phyloP scores from a whole-genome alignment of 2,329 filamentous ascomycete genomes.

The Diaporthe helianthi region DNA sequence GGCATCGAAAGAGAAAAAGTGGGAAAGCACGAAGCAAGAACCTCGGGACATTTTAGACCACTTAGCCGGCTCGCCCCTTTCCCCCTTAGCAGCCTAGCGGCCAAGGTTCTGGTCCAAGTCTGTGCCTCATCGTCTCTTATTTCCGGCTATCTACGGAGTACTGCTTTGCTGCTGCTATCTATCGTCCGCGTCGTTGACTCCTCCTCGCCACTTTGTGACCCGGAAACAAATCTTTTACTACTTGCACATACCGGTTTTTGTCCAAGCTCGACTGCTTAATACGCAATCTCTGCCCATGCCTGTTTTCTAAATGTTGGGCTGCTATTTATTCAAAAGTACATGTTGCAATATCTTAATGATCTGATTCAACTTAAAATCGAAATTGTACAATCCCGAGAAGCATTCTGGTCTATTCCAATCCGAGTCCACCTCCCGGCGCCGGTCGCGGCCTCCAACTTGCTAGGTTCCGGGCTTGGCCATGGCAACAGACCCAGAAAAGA shows the following conservation, averaged over 20 bases:
- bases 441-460: slow-evolving; percentile 8
- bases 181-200: neutral
- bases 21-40: neutral
- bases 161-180: neutral
- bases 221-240: neutral
- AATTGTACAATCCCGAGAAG: neutral
- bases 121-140: slow-evolving; percentile 8
- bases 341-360: neutral
- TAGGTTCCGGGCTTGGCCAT: slow-evolving; percentile 16
- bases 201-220: slow-evolving; percentile 7
- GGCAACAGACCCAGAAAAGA: slow-evolving; percentile 25
- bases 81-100: neutral
- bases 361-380: neutral
- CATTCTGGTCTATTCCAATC: neutral
- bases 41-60: too few relatives aligned
- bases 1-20: neutral
- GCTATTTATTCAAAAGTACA: too few relatives aligned
- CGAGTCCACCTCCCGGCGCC: neutral
- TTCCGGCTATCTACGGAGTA: slow-evolving; percentile 12
- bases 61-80: too few relatives aligned
- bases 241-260: neutral
- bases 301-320: neutral
- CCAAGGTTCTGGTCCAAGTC: neutral
- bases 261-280: neutral
- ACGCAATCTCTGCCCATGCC: neutral